Evolutionary conservation across 2,329 filamentous ascomycete species (phyloP).

Genomic region (Arthrinium phaeospermum): DNA sequence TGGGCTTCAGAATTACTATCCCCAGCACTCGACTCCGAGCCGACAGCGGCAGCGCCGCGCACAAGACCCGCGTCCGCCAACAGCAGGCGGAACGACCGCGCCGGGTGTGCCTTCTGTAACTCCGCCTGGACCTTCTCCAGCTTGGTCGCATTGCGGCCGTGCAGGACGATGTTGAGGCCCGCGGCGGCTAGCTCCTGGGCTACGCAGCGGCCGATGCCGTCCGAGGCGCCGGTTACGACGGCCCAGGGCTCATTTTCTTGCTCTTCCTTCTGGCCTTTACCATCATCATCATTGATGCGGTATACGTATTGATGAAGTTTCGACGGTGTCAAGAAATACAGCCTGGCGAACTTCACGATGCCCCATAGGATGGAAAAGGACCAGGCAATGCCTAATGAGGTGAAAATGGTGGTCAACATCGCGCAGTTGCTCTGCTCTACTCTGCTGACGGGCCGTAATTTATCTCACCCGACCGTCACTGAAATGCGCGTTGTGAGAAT

Average conservation of each 20-base stretch:
- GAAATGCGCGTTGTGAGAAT: neutral
- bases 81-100: neutral
- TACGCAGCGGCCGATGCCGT: slow-evolving; percentile 85
- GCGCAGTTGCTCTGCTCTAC: neutral
- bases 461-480: neutral
- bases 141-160: slow-evolving; percentile 78
- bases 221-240: slow-evolving; percentile 78
- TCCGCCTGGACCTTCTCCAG: slow-evolving; percentile 72
- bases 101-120: slow-evolving; percentile 18
- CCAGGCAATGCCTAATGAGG: neutral
- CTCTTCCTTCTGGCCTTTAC: neutral
- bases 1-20: neutral
- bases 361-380: neutral
- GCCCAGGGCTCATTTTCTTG: slow-evolving; percentile 7
- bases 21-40: too few species aligned
- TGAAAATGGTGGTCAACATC: neutral
- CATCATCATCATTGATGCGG: too few species aligned
- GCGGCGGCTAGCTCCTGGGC: slow-evolving; percentile 78
- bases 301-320: neutral
- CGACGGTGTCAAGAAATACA: neutral
- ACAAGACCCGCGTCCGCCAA: neutral
- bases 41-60: neutral
- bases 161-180: slow-evolving; percentile 85
- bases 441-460: neutral
- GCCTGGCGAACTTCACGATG: neutral